These are phyloP conservation scores for Pelargonium australe DNA, from an alignment of 441 rosid species.

Conservation along the genomic window DNA sequence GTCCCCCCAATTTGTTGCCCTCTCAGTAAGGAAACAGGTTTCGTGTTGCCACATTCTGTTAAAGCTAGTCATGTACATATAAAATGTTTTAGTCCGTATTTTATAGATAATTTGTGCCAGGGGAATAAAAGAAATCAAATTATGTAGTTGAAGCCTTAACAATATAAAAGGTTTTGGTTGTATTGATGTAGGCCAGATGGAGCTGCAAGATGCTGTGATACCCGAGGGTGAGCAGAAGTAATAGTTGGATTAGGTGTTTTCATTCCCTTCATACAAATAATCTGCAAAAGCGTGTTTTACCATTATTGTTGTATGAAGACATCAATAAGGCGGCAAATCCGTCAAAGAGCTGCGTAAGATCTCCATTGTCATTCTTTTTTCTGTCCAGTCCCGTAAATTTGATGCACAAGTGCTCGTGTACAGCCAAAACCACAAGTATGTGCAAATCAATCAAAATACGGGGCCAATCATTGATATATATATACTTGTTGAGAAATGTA, in stretches of 20 bases:
- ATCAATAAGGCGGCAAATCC: conserved; percentile 24
- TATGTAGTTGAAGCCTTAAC: neutral
- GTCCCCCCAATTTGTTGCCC: too few relatives aligned
- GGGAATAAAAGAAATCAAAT: neutral
- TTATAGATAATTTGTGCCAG: neutral
- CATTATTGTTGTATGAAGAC: conserved; percentile 18
- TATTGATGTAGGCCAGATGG: conserved; percentile 42
- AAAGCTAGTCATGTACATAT: neutral
- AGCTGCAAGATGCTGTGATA: conserved; percentile 39
- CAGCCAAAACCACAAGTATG: conserved; percentile 9
- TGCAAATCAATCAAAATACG: neutral
- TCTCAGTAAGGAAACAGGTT: too few relatives aligned
- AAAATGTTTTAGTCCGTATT: too few relatives aligned
- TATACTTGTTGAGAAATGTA: neutral
- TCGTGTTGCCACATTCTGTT: neutral
- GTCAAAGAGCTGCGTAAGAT: conserved; percentile 13
- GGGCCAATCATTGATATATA: neutral
- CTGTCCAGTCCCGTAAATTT: neutral
- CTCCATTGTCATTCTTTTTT: conserved; percentile 15
- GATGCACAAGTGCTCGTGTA: conserved; percentile 19
- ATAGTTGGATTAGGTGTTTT: conserved; percentile 16
- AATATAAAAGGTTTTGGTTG: conserved; percentile 2
- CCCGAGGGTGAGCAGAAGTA: conserved; percentile 37
- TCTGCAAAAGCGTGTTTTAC: neutral
- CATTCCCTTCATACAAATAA: conserved; percentile 14